Conservation (phyloP, 495 filamentous ascomycete genomes). For the Lophiotrema nucula region DNA sequence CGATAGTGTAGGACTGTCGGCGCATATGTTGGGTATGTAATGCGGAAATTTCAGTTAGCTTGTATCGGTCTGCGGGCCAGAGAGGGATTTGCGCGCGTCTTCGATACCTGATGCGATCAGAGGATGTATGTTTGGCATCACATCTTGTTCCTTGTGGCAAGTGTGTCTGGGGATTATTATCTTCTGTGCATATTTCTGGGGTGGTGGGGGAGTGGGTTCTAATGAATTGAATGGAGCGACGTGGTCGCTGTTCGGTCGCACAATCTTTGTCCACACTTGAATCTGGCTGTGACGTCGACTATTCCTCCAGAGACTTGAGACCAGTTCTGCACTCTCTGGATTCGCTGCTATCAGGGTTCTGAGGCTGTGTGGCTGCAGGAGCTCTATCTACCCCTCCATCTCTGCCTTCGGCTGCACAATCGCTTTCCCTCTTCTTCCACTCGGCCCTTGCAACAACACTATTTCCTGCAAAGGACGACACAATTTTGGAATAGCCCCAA, state of each 20-base stretch:
- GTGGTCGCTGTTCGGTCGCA: neutral
- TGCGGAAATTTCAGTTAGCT: slow-evolving; percentile 7
- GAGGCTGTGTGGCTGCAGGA: too few relatives aligned
- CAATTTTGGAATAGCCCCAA: too few relatives aligned
- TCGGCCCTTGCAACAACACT: too few relatives aligned
- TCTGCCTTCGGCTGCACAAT: too few relatives aligned
- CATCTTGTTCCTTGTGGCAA: neutral
- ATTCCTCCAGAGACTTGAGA: too few relatives aligned
- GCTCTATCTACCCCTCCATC: too few relatives aligned
- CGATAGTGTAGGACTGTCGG: slow-evolving; percentile 5
- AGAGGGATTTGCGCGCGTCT: neutral
- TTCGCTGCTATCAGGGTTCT: too few relatives aligned
- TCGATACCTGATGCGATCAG: slow-evolving; percentile 10
- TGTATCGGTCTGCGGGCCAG: neutral
- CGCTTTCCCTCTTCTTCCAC: too few relatives aligned
- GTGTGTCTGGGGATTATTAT: neutral
- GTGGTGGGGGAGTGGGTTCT: neutral
- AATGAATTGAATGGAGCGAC: slow-evolving; percentile 8
- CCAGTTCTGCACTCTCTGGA: too few relatives aligned
- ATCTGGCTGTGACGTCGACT: too few relatives aligned
- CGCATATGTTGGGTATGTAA: slow-evolving; percentile 27
- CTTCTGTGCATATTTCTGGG: slow-evolving; percentile 17
- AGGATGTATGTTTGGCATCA: neutral
- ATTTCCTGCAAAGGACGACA: too few relatives aligned
- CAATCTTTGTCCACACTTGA: too few relatives aligned